Percentiles rank a stretch among this genome's conserved stretches.
Evolutionary conservation across 2,329 filamentous ascomycete genomes (phyloP).

Genomic region (Hypomyces perniciosus): DNA sequence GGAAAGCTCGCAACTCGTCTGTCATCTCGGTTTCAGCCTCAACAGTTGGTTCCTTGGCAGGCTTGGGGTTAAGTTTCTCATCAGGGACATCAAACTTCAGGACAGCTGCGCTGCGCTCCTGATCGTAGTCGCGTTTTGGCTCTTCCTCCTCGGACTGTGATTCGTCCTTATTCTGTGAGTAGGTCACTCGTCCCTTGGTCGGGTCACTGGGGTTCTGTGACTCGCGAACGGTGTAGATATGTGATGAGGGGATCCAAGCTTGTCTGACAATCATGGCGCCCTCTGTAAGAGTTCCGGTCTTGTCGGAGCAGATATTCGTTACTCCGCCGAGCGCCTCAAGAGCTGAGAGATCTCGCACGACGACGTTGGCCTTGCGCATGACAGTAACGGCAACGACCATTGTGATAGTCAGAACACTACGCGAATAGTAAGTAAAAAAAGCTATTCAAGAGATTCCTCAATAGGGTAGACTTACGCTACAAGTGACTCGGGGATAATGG

Average conservation of each 20-base stretch:
- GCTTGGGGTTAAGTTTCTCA: constrained; percentile 41
- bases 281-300: constrained; percentile 64
- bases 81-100: constrained; percentile 59
- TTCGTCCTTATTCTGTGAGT: constrained; percentile 34
- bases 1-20: constrained; percentile 44
- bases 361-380: constrained; percentile 59
- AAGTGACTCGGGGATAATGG: constrained; percentile 58
- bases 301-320: constrained; percentile 68
- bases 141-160: constrained; percentile 28
- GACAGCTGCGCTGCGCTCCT: constrained; percentile 53
- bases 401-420: constrained; percentile 59
- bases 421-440: constrained; percentile 13
- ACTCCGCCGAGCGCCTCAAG: constrained; percentile 65
- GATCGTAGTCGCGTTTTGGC: constrained; percentile 47
- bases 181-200: constrained; percentile 49
- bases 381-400: constrained; percentile 61
- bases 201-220: constrained; percentile 57
- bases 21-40: constrained; percentile 41
- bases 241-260: constrained; percentile 55
- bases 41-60: constrained; percentile 20
- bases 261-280: constrained; percentile 66
- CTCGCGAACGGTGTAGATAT: constrained; percentile 54
- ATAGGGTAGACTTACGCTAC: constrained; percentile 44
- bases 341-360: constrained; percentile 59
- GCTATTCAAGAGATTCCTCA: background rate